Conservation (phyloP, 495 filamentous ascomycete genomes). For the Penicillium pancosmium region DNA sequence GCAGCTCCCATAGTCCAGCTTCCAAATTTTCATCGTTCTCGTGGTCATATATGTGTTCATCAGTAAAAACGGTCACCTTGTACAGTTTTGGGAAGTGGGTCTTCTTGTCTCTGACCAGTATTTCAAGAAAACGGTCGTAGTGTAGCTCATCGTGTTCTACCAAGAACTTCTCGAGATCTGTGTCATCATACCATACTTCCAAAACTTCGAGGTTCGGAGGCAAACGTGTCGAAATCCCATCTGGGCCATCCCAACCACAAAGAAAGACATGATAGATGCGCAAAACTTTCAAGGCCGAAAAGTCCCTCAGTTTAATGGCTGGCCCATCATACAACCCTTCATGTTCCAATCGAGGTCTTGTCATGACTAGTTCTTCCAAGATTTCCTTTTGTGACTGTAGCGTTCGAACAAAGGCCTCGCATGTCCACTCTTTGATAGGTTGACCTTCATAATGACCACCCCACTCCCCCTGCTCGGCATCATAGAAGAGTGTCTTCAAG, state of each 20-base stretch:
- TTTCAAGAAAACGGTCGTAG: background rate
- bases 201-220: slow-evolving; percentile 19
- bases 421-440: slow-evolving; percentile 15
- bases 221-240: slow-evolving; percentile 13
- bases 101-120: background rate
- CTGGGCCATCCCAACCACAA: slow-evolving; percentile 12
- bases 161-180: slow-evolving; percentile 8
- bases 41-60: background rate
- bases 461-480: slow-evolving; percentile 23
- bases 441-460: slow-evolving; percentile 8
- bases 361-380: slow-evolving; percentile 21
- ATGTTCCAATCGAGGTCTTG: slow-evolving; percentile 18
- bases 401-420: slow-evolving; percentile 25
- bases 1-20: background rate
- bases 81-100: background rate
- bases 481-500: slow-evolving; percentile 23
- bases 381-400: slow-evolving; percentile 17
- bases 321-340: slow-evolving; percentile 21
- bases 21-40: background rate
- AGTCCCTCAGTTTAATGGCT: slow-evolving; percentile 19
- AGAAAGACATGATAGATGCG: slow-evolving; percentile 24
- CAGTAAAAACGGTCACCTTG: background rate
- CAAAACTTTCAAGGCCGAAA: slow-evolving; percentile 17
- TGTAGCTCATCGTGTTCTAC: background rate
- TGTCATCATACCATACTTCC: slow-evolving; percentile 24